phyloP scores from a whole-genome alignment of 2,329 filamentous ascomycete genomes.

The Sclerotinia sclerotiorum region DNA sequence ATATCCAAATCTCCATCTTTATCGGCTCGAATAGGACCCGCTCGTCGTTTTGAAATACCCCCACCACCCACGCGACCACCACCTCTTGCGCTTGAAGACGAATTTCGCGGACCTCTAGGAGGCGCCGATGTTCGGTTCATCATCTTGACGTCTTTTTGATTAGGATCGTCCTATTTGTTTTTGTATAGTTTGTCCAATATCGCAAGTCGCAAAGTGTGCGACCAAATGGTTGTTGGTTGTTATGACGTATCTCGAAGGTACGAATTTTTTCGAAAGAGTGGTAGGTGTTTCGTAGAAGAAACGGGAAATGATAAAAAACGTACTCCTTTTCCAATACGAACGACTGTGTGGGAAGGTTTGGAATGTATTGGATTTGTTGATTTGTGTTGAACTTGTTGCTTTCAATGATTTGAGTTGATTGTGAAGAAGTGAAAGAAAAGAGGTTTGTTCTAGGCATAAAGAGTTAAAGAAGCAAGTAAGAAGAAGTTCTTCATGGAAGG shows the following conservation, averaged over 20 bases:
- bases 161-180: not conserved
- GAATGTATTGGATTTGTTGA: not conserved
- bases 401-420: not conserved
- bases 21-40: conserved; percentile 47
- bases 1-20: conserved; percentile 63
- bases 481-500: not conserved
- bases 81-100: conserved; percentile 36
- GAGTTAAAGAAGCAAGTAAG: not conserved
- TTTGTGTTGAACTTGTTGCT: too few relatives aligned
- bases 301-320: not conserved
- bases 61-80: conserved; percentile 41
- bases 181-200: conserved; percentile 1
- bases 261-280: conserved; percentile 5
- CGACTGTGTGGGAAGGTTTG: not conserved
- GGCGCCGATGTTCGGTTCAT: conserved; percentile 30
- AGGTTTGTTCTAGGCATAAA: conserved; percentile 1
- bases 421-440: conserved; percentile 11
- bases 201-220: conserved; percentile 10
- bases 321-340: not conserved
- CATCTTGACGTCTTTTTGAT: conserved; percentile 20
- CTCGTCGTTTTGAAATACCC: conserved; percentile 52
- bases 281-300: not conserved
- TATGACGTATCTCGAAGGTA: conserved; percentile 15
- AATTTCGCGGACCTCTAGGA: conserved; percentile 36
- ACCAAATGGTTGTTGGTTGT: not conserved